phyloP scores from a whole-genome alignment of 2,329 filamentous ascomycete genomes.

The Neonectria neomacrospora region DNA sequence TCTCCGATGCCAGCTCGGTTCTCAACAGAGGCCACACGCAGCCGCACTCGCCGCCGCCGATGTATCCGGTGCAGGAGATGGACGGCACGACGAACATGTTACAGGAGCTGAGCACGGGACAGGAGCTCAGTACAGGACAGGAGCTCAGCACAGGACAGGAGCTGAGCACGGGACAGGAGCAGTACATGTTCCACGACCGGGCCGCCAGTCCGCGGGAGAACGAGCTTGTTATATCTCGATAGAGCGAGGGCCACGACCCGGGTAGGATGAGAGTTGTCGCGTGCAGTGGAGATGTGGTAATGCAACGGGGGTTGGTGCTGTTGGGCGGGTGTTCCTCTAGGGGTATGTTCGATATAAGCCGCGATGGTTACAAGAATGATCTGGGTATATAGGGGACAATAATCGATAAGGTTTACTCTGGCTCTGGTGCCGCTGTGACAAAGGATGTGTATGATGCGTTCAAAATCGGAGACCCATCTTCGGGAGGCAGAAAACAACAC shows the following conservation, averaged over 20 bases:
- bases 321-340: not conserved
- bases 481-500: not conserved
- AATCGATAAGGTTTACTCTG: not conserved
- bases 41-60: conserved; percentile 31
- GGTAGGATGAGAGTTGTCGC: not conserved
- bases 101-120: conserved; percentile 39
- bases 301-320: not conserved
- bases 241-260: not conserved
- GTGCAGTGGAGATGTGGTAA: not conserved
- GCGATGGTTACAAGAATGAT: not conserved
- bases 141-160: conserved; percentile 41
- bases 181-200: conserved; percentile 11
- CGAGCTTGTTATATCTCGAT: not conserved
- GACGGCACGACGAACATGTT: conserved; percentile 31
- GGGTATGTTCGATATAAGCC: not conserved
- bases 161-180: conserved; percentile 35
- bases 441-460: not conserved
- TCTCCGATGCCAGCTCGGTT: conserved; percentile 29
- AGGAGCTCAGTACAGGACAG: conserved; percentile 25
- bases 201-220: conserved; percentile 4
- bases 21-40: conserved; percentile 25
- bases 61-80: conserved; percentile 39
- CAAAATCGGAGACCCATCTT: not conserved
- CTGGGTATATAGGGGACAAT: too few species aligned
- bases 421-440: not conserved